Evolutionary conservation across 2,329 filamentous ascomycete species (phyloP).

Genomic region (Pestalotiopsis sp.): DNA sequence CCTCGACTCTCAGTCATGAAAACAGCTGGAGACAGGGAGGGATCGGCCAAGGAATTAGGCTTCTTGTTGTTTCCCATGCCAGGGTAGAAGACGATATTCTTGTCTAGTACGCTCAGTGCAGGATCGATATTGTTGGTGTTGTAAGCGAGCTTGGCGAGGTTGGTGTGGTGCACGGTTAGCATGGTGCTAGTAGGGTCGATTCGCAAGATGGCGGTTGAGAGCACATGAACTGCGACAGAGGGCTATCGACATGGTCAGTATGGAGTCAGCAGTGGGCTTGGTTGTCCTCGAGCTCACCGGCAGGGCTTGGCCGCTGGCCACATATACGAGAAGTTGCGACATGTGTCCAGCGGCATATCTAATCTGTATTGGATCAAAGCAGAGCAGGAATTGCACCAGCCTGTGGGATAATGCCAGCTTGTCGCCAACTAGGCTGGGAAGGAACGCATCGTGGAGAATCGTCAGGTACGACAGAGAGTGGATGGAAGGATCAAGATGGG

Average conservation of each 20-base stretch:
- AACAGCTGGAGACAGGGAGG: constrained; percentile 44
- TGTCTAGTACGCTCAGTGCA: constrained; percentile 64
- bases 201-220: constrained; percentile 59
- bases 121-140: constrained; percentile 54
- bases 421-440: constrained; percentile 31
- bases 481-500: constrained; percentile 49
- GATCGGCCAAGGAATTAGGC: constrained; percentile 47
- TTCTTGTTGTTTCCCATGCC: constrained; percentile 41
- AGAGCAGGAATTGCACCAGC: constrained; percentile 46
- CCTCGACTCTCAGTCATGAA: constrained; percentile 64
- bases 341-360: constrained; percentile 51
- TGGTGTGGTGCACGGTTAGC: constrained; percentile 66
- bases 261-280: constrained; percentile 11
- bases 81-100: constrained; percentile 68
- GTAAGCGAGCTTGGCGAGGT: constrained; percentile 61
- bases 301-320: constrained; percentile 40
- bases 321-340: constrained; percentile 43
- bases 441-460: constrained; percentile 45
- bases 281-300: constrained; percentile 23
- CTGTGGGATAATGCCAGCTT: constrained; percentile 40
- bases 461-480: constrained; percentile 56
- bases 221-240: constrained; percentile 45
- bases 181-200: constrained; percentile 69
- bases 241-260: constrained; percentile 49
- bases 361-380: constrained; percentile 54